Percentiles rank a stretch among this genome's conserved stretches.
phyloP scores from a whole-genome alignment of 1,139 yeast species.

The Magnusiomyces fungicola region DNA sequence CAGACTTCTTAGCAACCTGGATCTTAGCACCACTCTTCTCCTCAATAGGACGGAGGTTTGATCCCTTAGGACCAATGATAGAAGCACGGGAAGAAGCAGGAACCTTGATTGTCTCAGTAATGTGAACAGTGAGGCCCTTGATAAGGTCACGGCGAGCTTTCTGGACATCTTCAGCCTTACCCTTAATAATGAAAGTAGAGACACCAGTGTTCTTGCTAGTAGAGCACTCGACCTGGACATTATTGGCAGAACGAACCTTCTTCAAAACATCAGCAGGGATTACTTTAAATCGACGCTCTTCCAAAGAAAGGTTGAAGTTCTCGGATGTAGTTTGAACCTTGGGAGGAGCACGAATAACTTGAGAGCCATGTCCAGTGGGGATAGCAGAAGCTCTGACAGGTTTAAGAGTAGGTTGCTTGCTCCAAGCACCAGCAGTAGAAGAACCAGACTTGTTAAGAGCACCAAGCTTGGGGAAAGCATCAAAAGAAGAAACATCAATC shows the following conservation, averaged over 20 bases:
- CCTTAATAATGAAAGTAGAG: constrained; percentile 81
- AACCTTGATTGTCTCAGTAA: constrained; percentile 51
- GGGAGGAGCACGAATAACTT: constrained; percentile 6
- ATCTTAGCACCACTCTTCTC: constrained; percentile 64
- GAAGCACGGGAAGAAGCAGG: constrained; percentile 76
- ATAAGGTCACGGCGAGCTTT: constrained; percentile 71
- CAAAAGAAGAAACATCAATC: constrained; percentile 26
- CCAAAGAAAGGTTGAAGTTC: constrained; percentile 10
- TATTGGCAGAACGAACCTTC: constrained; percentile 10
- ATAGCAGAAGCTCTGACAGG: constrained; percentile 7
- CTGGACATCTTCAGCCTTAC: constrained; percentile 60
- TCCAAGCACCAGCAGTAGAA: constrained; percentile 11
- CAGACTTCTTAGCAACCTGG: constrained; percentile 53
- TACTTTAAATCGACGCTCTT: constrained; percentile 13
- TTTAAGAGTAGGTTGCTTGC: constrained; percentile 10
- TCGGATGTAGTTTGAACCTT: constrained; percentile 12
- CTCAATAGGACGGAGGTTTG: constrained; percentile 70
- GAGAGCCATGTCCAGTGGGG: constrained; percentile 6
- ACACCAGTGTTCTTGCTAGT: constrained; percentile 67
- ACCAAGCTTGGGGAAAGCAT: constrained; percentile 71
- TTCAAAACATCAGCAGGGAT: constrained; percentile 15
- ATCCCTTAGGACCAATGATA: constrained; percentile 87
- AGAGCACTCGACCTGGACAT: constrained; percentile 65
- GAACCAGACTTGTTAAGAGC: constrained; percentile 25
- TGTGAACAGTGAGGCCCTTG: constrained; percentile 61